A percentile compares a stretch with the other conserved stretches of the same genome.
phyloP scores from a whole-genome alignment of 768 basidiomycete genomes.

The Boletus vinaceobasis region DNA sequence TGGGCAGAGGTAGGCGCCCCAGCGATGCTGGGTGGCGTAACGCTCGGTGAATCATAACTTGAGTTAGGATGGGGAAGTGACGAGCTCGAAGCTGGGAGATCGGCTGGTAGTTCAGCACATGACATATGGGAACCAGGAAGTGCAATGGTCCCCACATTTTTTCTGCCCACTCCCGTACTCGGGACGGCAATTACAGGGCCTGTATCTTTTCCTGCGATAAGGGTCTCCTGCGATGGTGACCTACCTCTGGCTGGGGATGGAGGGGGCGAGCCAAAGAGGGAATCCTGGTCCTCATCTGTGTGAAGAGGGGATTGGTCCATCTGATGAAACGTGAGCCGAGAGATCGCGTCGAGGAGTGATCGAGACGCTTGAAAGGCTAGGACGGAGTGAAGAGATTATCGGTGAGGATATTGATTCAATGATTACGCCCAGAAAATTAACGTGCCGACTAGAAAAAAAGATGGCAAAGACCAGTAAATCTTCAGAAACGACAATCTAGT shows the following conservation, averaged over 20 bases:
- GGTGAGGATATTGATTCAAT: neutral
- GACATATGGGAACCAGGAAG: slow-evolving; percentile 88
- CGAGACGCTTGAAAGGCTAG: slow-evolving; percentile 14
- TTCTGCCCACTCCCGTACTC: slow-evolving; percentile 12
- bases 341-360: slow-evolving; percentile 9
- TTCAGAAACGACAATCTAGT: neutral
- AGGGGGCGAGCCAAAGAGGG: slow-evolving; percentile 79
- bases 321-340: slow-evolving; percentile 18
- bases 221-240: slow-evolving; percentile 57
- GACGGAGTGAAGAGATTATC: slow-evolving; percentile 2
- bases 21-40: slow-evolving; percentile 32
- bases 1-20: neutral
- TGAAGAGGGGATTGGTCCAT: slow-evolving; percentile 14
- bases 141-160: slow-evolving; percentile 96
- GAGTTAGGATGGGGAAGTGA: slow-evolving; percentile 8
- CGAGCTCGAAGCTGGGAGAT: slow-evolving; percentile 70
- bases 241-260: slow-evolving; percentile 72
- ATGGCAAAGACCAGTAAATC: neutral
- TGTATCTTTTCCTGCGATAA: slow-evolving; percentile 15
- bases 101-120: slow-evolving; percentile 81
- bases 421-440: neutral
- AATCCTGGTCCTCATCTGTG: slow-evolving; percentile 49
- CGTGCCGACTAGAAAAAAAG: neutral
- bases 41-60: slow-evolving; percentile 33
- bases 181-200: slow-evolving; percentile 26